phyloP scores from a whole-genome alignment of 2,329 filamentous ascomycete genomes.

The Alternaria gansuensis region DNA sequence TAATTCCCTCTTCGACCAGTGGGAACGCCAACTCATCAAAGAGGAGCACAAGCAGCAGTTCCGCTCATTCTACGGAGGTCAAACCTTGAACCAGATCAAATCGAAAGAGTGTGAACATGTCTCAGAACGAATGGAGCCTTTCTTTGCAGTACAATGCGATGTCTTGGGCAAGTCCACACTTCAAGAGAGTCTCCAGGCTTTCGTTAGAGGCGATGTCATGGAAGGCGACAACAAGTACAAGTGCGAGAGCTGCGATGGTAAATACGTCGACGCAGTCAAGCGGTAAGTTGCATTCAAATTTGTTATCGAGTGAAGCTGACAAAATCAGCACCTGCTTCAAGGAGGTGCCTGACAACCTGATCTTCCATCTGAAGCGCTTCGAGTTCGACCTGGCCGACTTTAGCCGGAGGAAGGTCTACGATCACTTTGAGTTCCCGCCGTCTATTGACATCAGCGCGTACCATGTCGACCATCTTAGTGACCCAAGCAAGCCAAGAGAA shows the following conservation, averaged over 20 bases:
- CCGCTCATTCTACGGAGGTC: constrained; percentile 86
- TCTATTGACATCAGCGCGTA: constrained; percentile 88
- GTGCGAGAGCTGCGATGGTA: constrained; percentile 85
- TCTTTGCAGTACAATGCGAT: constrained; percentile 94
- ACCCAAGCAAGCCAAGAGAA: constrained; percentile 63
- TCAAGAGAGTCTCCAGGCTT: constrained; percentile 89
- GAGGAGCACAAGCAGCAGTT: constrained; percentile 75
- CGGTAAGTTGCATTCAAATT: constrained; percentile 58
- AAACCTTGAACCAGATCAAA: constrained; percentile 92
- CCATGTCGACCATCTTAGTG: constrained; percentile 82
- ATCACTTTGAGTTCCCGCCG: constrained; percentile 86
- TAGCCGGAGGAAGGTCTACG: constrained; percentile 91
- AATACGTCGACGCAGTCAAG: constrained; percentile 89
- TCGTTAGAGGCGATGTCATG: constrained; percentile 95
- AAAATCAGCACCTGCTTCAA: constrained; percentile 79
- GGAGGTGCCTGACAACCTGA: constrained; percentile 90
- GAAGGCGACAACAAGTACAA: constrained; percentile 99
- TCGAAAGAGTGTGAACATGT: constrained; percentile 95
- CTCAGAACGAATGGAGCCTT: constrained; percentile 87
- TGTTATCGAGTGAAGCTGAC: constrained; percentile 23
- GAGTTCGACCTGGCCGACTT: constrained; percentile 81
- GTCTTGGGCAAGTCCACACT: constrained; percentile 90
- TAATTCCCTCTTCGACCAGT: constrained; percentile 88
- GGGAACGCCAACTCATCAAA: constrained; percentile 80
- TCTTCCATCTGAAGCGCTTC: constrained; percentile 92